These are phyloP conservation scores for Vickermania ingenoplastis DNA, from an alignment of 208 protist genomes.

Conservation along the genomic window DNA sequence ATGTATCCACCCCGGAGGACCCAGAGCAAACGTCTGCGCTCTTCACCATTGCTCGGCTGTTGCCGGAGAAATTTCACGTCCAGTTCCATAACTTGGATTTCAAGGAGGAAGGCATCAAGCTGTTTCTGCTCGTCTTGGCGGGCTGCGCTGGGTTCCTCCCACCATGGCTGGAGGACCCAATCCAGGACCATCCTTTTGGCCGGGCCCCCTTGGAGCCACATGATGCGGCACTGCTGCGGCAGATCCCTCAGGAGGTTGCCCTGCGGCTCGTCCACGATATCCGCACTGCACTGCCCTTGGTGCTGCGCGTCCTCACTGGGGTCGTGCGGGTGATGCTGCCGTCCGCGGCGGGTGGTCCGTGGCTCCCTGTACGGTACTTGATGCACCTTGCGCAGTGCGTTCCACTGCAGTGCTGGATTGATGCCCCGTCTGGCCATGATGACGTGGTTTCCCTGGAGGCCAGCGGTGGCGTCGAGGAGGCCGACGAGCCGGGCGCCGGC, in stretches of 20 bases:
- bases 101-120: conserved; percentile 33
- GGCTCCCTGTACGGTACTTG: conserved; percentile 26
- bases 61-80: conserved; percentile 40
- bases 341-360: neutral
- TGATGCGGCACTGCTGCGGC: conserved; percentile 27
- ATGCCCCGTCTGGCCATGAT: conserved; percentile 2
- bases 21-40: conserved; percentile 46
- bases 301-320: conserved; percentile 31
- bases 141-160: conserved; percentile 63
- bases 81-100: conserved; percentile 66
- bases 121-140: conserved; percentile 60
- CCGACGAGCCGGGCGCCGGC: no score
- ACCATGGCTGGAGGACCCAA: neutral
- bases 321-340: conserved; percentile 1
- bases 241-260: conserved; percentile 30
- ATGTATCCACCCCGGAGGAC: conserved; percentile 48
- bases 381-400: conserved; percentile 56
- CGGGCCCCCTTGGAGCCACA: neutral
- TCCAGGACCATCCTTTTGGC: neutral
- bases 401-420: conserved; percentile 48
- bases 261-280: conserved; percentile 36
- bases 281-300: conserved; percentile 31
- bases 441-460: neutral
- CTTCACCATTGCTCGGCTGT: conserved; percentile 48
- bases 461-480: neutral